Percentiles rank a stretch among this genome's conserved stretches.
Evolutionary conservation across 257 asterid species (phyloP).

Genomic region (Mitragyna speciosa): DNA sequence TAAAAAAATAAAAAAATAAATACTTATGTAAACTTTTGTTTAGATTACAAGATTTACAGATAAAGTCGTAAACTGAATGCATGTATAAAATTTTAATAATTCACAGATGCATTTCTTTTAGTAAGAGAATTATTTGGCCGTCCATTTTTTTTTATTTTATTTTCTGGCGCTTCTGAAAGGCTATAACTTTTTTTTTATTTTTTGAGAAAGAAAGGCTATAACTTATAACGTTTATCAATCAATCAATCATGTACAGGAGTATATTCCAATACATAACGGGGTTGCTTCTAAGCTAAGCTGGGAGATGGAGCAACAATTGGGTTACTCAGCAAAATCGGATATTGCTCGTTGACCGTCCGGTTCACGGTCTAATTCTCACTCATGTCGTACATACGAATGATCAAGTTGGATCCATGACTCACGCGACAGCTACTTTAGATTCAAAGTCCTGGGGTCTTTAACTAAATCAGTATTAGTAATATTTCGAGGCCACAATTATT

Average conservation of each 20-base stretch:
- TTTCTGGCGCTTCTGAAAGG: too few relatives aligned
- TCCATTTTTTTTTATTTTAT: too few relatives aligned
- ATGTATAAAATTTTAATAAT: too few relatives aligned
- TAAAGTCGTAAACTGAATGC: too few relatives aligned
- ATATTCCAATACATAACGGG: constrained; percentile 58
- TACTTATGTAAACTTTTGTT: too few relatives aligned
- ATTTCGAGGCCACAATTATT: constrained; percentile 3
- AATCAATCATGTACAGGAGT: constrained; percentile 40
- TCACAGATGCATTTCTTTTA: not conserved
- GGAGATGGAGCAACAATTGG: constrained; percentile 92
- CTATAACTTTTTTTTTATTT: too few relatives aligned
- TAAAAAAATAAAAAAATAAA: too few relatives aligned
- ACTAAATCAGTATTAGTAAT: not conserved
- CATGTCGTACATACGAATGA: not conserved
- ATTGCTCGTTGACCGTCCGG: constrained; percentile 66
- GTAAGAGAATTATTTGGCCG: not conserved
- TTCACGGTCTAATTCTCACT: not conserved
- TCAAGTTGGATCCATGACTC: constrained; percentile 5
- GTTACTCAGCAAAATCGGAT: constrained; percentile 56
- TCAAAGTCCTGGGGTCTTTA: not conserved
- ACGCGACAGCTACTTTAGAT: not conserved
- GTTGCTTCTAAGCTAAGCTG: constrained; percentile 70
- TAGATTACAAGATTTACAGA: too few relatives aligned
- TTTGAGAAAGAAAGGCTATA: too few relatives aligned
- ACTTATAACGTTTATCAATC: not conserved